Percentiles rank a stretch among this genome's conserved stretches.
Conservation (phyloP, 1,284 basidiomycete genomes). For the Cryptococcus hybrid region DNA sequence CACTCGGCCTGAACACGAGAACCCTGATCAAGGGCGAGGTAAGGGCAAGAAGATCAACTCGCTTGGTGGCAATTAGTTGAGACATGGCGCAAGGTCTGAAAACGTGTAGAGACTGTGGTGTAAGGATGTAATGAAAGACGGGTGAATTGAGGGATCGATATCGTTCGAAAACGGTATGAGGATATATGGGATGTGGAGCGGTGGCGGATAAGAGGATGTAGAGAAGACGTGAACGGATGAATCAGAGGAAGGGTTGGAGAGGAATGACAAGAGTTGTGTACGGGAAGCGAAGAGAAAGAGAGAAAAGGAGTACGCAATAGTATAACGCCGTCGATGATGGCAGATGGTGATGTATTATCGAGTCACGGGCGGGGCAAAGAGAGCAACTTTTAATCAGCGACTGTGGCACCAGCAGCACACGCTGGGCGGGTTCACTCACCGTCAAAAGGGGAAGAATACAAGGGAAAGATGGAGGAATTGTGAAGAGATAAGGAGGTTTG, state of each 20-base stretch:
- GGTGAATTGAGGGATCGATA: neutral
- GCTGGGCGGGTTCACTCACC: too few relatives aligned
- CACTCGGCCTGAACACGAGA: slow-evolving; percentile 90
- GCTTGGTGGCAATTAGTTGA: slow-evolving; percentile 56
- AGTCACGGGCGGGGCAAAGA: neutral
- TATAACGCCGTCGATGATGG: too few relatives aligned
- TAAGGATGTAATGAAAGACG: neutral
- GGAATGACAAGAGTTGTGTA: neutral
- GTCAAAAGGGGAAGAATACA: too few relatives aligned
- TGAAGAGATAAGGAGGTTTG: too few relatives aligned
- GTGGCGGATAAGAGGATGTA: neutral
- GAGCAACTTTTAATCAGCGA: too few relatives aligned
- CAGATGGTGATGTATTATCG: neutral
- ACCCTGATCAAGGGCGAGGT: slow-evolving; percentile 79
- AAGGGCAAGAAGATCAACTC: slow-evolving; percentile 79
- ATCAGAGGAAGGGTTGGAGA: neutral
- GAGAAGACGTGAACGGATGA: neutral
- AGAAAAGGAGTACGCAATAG: too few relatives aligned
- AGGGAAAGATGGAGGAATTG: too few relatives aligned
- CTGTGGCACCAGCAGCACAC: too few relatives aligned
- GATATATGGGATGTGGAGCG: neutral
- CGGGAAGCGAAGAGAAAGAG: too few relatives aligned
- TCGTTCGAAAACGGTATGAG: neutral
- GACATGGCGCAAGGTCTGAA: slow-evolving; percentile 36
- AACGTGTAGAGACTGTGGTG: neutral